Evolutionary conservation across 805 yeast species (phyloP), one percentile per base, ranked within the genome.

Genomic region (Metschnikowia henanensis): DNA sequence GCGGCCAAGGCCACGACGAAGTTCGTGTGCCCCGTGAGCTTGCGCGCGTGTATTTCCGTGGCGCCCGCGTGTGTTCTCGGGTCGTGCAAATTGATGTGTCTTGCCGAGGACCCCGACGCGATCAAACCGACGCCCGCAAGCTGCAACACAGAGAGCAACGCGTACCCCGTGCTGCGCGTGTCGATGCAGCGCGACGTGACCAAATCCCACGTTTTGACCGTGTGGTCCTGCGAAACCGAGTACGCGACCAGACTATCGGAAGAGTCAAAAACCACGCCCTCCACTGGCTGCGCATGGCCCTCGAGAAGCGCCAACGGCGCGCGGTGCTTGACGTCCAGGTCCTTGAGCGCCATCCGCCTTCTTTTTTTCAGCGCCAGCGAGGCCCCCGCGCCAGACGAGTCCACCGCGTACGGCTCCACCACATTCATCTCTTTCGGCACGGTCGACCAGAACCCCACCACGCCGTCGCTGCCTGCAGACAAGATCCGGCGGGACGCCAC

Each of bases 71-170:
- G 67, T 2, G 76, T 75, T 61, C 99, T 79, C 35, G 98, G 97
- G 63, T 94, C 99, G 59, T 89, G 95, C 49, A 94, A 73, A 42
- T 90, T 84, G 51, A 94, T 91, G 65, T 94, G 98, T 66, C 99
- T 84, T n/a, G 97, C 97, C 10, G 96, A 84, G 1, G 97, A 89
- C n/a, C 99, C 99, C 45, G 92, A 80, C 7, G 91, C 96, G 23
- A 94, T 67, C 43, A 94, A 70, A 49, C 87, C 79, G 41, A 83
- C 69, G 39, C 78, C 73, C 6, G 87, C 80, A 49, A 94, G 71
- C 53, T 83, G 83, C 23, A 82, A 72, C 22, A 91, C 66, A 0
- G 96, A 87, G 35, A 91, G 74, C 50, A 94, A 73, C 9, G 98
- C 84, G 64, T 79, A 91, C 12, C 91, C 86, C 0, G 98, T 90